These are phyloP conservation scores for Fusarium paranaense DNA, from an alignment of 2,329 filamentous ascomycete species.

Conservation along the genomic window DNA sequence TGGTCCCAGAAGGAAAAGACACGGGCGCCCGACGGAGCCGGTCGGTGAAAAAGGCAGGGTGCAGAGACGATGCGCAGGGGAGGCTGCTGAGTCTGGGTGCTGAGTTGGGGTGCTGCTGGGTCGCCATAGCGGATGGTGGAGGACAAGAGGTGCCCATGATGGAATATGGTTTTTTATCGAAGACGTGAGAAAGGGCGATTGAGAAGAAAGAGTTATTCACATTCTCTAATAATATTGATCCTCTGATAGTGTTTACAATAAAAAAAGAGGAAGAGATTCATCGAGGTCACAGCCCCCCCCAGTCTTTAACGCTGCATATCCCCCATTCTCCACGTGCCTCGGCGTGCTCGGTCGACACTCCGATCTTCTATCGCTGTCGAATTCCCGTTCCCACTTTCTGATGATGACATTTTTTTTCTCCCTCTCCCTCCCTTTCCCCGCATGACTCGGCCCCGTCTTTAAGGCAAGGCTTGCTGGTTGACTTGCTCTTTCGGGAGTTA, in stretches of 20 bases:
- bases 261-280: not conserved
- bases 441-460: not conserved
- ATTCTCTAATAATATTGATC: conserved; percentile 15
- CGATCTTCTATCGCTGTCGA: conserved; percentile 8
- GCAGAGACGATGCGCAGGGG: conserved; percentile 65
- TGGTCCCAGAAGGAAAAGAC: conserved; percentile 30
- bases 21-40: conserved; percentile 68
- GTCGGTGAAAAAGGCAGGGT: conserved; percentile 82
- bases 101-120: conserved; percentile 17
- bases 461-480: not conserved
- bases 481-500: conserved; percentile 1
- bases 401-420: conserved; percentile 1
- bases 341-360: conserved; percentile 22
- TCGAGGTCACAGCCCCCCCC: conserved; percentile 19
- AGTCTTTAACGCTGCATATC: conserved; percentile 14
- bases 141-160: conserved; percentile 32
- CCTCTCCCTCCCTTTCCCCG: not conserved
- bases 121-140: conserved; percentile 14
- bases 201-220: conserved; percentile 9
- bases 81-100: conserved; percentile 8
- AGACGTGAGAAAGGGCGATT: not conserved
- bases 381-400: not conserved
- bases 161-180: not conserved
- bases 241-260: not conserved
- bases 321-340: conserved; percentile 36